phyloP scores from a whole-genome alignment of 2,329 filamentous ascomycete genomes.

The Nannizzia gypsea region DNA sequence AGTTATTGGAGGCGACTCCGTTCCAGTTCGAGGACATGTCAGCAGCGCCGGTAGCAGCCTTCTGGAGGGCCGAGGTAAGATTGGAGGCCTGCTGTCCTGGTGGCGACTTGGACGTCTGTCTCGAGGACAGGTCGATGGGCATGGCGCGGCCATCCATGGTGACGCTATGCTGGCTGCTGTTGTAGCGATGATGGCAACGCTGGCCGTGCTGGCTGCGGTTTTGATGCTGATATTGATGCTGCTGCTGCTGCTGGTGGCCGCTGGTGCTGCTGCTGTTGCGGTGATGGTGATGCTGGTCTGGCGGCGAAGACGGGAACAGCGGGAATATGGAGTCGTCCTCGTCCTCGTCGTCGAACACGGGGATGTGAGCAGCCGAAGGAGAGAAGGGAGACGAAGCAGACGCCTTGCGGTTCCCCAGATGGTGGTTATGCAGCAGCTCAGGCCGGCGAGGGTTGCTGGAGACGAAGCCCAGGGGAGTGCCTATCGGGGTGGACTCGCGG shows the following conservation, averaged over 20 bases:
- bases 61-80: constrained; percentile 49
- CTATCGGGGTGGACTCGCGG: constrained; percentile 37
- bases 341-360: constrained; percentile 19
- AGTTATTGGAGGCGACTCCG: constrained; percentile 27
- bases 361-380: not conserved
- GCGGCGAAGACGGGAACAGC: constrained; percentile 29
- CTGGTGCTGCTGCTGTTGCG: not conserved
- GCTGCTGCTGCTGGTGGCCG: constrained; percentile 18
- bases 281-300: constrained; percentile 10
- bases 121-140: constrained; percentile 48
- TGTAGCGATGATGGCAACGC: constrained; percentile 3
- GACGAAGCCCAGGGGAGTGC: constrained; percentile 40
- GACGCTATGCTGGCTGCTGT: constrained; percentile 10
- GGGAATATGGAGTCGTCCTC: constrained; percentile 27
- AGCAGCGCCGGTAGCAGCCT: constrained; percentile 32
- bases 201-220: not conserved
- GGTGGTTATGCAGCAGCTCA: constrained; percentile 22
- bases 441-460: constrained; percentile 32
- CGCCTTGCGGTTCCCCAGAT: constrained; percentile 29
- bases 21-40: constrained; percentile 36
- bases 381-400: constrained; percentile 18
- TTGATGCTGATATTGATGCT: not conserved
- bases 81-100: constrained; percentile 50
- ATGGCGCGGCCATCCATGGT: constrained; percentile 43
- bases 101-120: constrained; percentile 47